Base-by-base conservation (phyloP, 225 moss, liverwort and hornwort genomes). In the Rhytidiadelphus loreus region DNA sequence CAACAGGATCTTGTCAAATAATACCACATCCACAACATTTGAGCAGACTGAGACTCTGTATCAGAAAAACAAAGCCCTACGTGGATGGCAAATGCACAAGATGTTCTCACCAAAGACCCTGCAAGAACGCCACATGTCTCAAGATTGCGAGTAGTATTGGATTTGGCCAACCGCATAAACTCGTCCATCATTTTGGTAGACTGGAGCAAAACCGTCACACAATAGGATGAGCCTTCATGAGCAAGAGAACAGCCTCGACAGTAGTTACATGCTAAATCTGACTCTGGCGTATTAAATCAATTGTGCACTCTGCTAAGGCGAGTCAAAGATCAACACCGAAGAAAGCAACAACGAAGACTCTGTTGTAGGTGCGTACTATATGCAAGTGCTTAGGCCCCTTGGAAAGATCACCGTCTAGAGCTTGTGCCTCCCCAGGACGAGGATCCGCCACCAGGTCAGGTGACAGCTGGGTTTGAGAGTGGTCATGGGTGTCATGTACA, bases 71-170 rank as follows among this genome's bases (percentile, higher is more conserved):
- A 86, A 76, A 66, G 74, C 59, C 84, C n/a, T 53, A 48, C 46
- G 73, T 85, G 74, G 66, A 57, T 82, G 37, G 59, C 30, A 85
- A 77, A 81, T 48, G 81, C 55, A 60, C 28, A 70, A 48, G 76
- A 76, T 77, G 39, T 86, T 88, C 97, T 95, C 90, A 99, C 99
- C 92, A 99, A 88, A 37, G 92, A 94, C 60, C 99, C 99, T 72
- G 97, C 99, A 87, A 99, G 95, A 48, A 99, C 96, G 85, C 96
- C 99, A 95, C 99, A 99, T 52, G 99, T 99, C 92, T 99, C 99
- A 86, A 99, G 95, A 90, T 97, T 97, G 77, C 93, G 93, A 88
- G 93, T 85, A 56, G 99, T 99, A 82, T 99, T 99, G 20, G 90
- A 81, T 93, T 92, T 95, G 56, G 99, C 92, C 90, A 97, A 83